A percentile compares a stretch with the other conserved stretches of the same genome.
Conservation (phyloP, 2,329 filamentous ascomycete species). For the Cladosporium velox region DNA sequence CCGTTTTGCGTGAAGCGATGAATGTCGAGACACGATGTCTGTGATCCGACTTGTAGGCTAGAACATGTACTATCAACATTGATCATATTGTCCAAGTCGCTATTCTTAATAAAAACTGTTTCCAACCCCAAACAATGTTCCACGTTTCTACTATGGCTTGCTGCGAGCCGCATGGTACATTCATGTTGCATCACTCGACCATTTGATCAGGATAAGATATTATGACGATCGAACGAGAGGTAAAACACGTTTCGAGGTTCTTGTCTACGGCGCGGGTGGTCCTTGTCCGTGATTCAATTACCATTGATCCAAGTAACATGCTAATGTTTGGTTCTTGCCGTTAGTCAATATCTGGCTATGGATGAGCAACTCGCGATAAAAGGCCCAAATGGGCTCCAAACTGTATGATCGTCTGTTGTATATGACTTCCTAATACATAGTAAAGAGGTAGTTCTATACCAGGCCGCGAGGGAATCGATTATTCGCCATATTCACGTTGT, state of each 20-base stretch:
- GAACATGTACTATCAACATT: not conserved
- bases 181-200: not conserved
- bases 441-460: not conserved
- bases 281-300: too few relatives aligned
- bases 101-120: too few relatives aligned
- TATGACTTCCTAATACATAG: not conserved
- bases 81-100: not conserved
- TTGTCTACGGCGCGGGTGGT: not conserved
- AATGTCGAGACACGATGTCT: not conserved
- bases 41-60: not conserved
- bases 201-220: fast-evolving
- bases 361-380: not conserved
- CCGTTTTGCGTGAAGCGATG: too few relatives aligned
- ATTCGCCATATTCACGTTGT: not conserved
- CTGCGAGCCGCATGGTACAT: not conserved
- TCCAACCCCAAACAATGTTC: not conserved
- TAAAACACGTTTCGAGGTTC: not conserved
- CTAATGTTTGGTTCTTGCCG: too few relatives aligned
- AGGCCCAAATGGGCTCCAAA: not conserved
- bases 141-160: not conserved
- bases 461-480: not conserved
- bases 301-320: too few relatives aligned
- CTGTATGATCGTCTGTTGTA: not conserved
- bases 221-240: not conserved
- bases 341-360: not conserved